Conservation (phyloP, 148 eudicot genomes). For the Amaranthus hypochondriacus region DNA sequence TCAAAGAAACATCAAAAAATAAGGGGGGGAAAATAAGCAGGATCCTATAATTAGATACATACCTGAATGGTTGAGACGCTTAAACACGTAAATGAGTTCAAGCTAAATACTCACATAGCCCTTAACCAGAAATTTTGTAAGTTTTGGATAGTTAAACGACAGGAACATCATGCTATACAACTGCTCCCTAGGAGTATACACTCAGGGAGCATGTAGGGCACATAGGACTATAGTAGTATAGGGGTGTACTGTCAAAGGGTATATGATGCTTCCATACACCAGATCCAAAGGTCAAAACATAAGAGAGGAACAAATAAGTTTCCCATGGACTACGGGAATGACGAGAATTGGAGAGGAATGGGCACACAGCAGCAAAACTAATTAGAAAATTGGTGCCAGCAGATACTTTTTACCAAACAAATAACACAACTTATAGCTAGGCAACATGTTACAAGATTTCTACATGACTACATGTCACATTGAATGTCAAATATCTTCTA, state of each 20-base stretch:
- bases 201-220: background rate
- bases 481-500: too few species aligned
- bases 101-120: too few species aligned
- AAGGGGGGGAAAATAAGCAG: too few species aligned
- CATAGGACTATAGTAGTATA: background rate
- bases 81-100: too few species aligned
- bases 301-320: background rate
- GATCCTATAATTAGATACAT: too few species aligned
- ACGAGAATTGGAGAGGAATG: background rate
- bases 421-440: background rate
- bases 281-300: background rate
- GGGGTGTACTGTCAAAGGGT: background rate
- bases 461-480: background rate
- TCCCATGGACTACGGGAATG: background rate
- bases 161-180: background rate
- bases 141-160: background rate
- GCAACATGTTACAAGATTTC: background rate
- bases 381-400: background rate
- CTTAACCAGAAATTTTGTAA: too few species aligned
- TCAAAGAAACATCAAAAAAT: slow-evolving; percentile 2
- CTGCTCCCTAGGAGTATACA: background rate
- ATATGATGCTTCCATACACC: background rate
- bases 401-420: background rate
- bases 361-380: background rate
- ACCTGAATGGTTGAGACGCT: too few species aligned